A percentile compares a stretch with the other conserved stretches of the same genome.
These are phyloP conservation scores for Boletus subcaerulescens DNA, from an alignment of 768 basidiomycete genomes.

Conservation along the genomic window DNA sequence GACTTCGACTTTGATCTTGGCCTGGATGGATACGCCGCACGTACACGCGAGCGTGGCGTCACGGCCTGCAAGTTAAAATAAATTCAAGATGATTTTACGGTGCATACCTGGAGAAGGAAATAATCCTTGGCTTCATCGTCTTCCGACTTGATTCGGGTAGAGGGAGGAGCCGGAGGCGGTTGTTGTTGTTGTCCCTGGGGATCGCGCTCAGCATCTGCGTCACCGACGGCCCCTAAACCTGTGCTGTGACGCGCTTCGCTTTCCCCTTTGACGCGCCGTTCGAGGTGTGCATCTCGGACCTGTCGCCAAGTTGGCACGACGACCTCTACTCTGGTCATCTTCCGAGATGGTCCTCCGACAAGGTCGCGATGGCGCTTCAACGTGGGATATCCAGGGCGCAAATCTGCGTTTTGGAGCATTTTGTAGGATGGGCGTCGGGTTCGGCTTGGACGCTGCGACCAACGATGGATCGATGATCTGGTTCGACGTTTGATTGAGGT, in stretches of 20 bases:
- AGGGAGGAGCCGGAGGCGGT: too few relatives aligned
- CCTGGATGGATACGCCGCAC: slow-evolving; percentile 1
- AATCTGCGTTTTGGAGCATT: background rate
- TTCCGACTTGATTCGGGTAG: slow-evolving; percentile 5
- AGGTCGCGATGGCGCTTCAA: slow-evolving; percentile 6
- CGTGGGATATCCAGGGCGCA: background rate
- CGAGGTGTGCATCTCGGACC: background rate
- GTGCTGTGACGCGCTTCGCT: too few relatives aligned
- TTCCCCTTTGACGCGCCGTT: background rate
- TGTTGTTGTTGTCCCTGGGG: background rate
- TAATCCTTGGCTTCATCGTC: slow-evolving; percentile 1
- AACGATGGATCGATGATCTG: background rate
- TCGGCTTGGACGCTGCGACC: background rate
- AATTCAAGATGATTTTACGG: too few relatives aligned
- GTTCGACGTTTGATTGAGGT: background rate
- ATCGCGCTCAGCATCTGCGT: background rate
- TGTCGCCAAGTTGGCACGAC: slow-evolving; percentile 5
- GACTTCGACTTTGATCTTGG: slow-evolving; percentile 7
- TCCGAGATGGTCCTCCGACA: slow-evolving; percentile 1
- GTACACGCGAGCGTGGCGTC: too few relatives aligned
- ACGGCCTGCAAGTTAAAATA: too few relatives aligned
- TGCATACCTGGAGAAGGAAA: slow-evolving; percentile 2
- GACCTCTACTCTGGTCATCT: slow-evolving; percentile 7
- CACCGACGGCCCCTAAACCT: too few relatives aligned
- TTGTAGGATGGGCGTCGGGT: slow-evolving; percentile 6